These are phyloP conservation scores for Penicillium occitanis DNA, from an alignment of 2,329 filamentous ascomycete genomes.

Conservation along the genomic window DNA sequence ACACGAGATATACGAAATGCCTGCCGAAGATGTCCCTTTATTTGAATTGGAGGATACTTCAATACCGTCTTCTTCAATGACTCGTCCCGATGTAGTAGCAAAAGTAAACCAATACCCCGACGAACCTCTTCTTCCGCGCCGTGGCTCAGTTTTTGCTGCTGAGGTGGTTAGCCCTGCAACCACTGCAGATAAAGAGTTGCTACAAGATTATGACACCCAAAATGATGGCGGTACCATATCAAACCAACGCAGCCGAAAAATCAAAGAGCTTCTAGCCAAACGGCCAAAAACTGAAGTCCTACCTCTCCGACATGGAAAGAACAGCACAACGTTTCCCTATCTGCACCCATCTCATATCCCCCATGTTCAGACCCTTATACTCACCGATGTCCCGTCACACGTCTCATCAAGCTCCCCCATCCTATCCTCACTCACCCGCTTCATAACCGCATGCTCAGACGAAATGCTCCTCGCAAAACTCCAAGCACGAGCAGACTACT, in stretches of 20 bases:
- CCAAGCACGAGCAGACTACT: constrained; percentile 57
- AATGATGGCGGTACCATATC: constrained; percentile 12
- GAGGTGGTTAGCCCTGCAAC: constrained; percentile 39
- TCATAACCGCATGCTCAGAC: constrained; percentile 58
- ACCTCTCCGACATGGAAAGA: constrained; percentile 28
- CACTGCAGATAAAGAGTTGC: background rate
- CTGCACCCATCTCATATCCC: constrained; percentile 58
- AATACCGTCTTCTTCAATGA: constrained; percentile 17
- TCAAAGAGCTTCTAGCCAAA: constrained; percentile 41
- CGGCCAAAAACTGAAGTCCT: constrained; percentile 35
- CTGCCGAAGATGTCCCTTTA: constrained; percentile 30
- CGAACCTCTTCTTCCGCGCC: constrained; percentile 36
- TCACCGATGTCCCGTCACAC: constrained; percentile 57
- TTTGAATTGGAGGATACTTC: constrained; percentile 44
- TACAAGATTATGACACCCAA: background rate
- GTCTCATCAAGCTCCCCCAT: constrained; percentile 44
- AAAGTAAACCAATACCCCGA: constrained; percentile 27
- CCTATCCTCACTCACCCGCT: constrained; percentile 49
- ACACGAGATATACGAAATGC: constrained; percentile 38
- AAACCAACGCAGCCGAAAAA: constrained; percentile 32
- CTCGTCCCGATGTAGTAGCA: background rate
- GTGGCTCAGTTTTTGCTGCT: constrained; percentile 49
- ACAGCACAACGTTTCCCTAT: constrained; percentile 30
- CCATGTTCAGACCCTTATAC: constrained; percentile 54
- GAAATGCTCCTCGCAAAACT: constrained; percentile 55